A percentile compares a stretch with the other conserved stretches of the same genome.
Evolutionary conservation across 2,329 filamentous ascomycete species (phyloP).

Genomic region (Thelonectria blattea): DNA sequence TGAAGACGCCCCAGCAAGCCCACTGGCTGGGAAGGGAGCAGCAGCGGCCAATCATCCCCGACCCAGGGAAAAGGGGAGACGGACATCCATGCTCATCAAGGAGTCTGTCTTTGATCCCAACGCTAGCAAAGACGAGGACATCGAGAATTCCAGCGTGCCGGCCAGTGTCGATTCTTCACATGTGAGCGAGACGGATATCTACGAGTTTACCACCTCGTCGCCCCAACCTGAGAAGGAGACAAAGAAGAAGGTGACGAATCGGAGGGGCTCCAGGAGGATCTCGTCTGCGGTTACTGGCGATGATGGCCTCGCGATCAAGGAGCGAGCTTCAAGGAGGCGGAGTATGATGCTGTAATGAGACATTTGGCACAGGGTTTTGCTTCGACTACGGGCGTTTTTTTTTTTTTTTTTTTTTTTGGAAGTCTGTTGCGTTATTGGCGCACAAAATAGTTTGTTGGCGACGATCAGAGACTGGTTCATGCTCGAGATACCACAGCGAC

Average conservation of each 20-base stretch:
- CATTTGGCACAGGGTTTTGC: constrained; percentile 30
- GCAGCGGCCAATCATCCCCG: constrained; percentile 39
- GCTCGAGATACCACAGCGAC: constrained; percentile 47
- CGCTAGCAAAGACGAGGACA: constrained; percentile 21
- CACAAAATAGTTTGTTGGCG: constrained; percentile 36
- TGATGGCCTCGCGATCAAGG: constrained; percentile 37
- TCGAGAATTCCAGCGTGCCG: constrained; percentile 24
- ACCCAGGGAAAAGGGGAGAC: constrained; percentile 49
- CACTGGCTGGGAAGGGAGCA: constrained; percentile 49
- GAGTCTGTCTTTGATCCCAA: constrained; percentile 21
- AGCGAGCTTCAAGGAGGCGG: constrained; percentile 52
- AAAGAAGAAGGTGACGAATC: constrained; percentile 37
- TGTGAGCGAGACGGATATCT: constrained; percentile 52
- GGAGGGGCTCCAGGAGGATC: constrained; percentile 47
- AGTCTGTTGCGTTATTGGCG: constrained; percentile 32
- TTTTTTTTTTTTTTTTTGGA: no score
- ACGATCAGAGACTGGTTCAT: constrained; percentile 40
- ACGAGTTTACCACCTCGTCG: constrained; percentile 60
- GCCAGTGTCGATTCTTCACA: constrained; percentile 30
- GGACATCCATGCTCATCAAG: constrained; percentile 42
- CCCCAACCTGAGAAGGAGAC: constrained; percentile 46
- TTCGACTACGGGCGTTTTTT: constrained; percentile 38
- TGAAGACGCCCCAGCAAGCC: constrained; percentile 44
- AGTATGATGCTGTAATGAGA: constrained; percentile 65
- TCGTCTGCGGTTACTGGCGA: constrained; percentile 49